Evolutionary conservation across 108 stramenopile species (phyloP), one percentile per base, ranked within the genome.

Genomic region (Conticribra weissflogii): DNA sequence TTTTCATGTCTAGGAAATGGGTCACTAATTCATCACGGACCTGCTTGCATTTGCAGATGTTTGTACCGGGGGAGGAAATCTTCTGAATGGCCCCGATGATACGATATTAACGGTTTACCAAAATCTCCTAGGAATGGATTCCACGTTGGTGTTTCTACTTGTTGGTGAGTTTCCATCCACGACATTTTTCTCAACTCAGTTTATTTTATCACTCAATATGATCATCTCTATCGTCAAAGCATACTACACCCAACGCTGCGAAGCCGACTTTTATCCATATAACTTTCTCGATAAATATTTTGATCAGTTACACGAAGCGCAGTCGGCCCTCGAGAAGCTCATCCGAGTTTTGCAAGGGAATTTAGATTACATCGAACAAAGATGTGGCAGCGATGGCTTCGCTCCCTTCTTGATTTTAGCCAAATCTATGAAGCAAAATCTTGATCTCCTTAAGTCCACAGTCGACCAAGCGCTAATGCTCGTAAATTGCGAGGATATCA

Each of bases 401-500:
- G 33, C 45, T 21, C 31, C 27, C 22, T 65, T 65, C 36, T 49
- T 65, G 0, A 28, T 49, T 28, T 25, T 65, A 28, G 63, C 63
- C 31, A 25, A 34, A 21, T 58, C 68, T 5, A 58, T 68, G 68
- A 15, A 50, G 33, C 24, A 24, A 23, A 68, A 27, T 51, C 15
- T 68, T 17, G 17, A 30, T 16, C 50, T 33, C 41, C 59, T 68
- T 16, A 49, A 50, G 27, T 27, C 23, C 1, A 59, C 68, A 3
- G 56, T 68, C 28, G 55, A 50, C 22, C 23, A 51, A 9, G 41
- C 59, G 33, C 29, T 60, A 3, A 32, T 21, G 1, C 34, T 68
- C 3, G 58, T 68, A 34, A 50, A 58, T 32, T 68, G 68, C 18
- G 36, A 68, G 15, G 58, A 60, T 49, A 68, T 68, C 55, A 68